These are phyloP conservation scores for Tylopilus sp. DNA, from an alignment of 1,284 basidiomycete species.

Conservation along the genomic window DNA sequence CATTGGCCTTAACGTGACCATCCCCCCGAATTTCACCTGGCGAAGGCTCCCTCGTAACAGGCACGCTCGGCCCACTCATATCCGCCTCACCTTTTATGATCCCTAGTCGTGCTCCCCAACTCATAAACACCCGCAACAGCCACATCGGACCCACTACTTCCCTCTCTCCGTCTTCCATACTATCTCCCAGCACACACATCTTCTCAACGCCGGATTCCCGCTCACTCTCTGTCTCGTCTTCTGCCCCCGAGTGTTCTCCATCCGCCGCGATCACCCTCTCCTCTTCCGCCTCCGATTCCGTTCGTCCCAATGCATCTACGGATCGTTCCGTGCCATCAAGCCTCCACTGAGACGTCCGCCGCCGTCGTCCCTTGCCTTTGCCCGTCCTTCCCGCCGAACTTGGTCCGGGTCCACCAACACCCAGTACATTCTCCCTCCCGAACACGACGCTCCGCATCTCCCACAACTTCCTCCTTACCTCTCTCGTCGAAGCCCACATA, in stretches of 20 bases:
- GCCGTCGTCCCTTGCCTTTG: slow-evolving; percentile 24
- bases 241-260: slow-evolving; percentile 25
- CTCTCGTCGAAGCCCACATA: slow-evolving; percentile 61
- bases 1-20: slow-evolving; percentile 2
- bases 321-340: slow-evolving; percentile 56
- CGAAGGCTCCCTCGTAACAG: slow-evolving; percentile 25
- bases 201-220: slow-evolving; percentile 20
- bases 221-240: slow-evolving; percentile 38
- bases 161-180: slow-evolving; percentile 49
- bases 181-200: slow-evolving; percentile 19
- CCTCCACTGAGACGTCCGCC: slow-evolving; percentile 55
- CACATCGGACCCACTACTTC: slow-evolving; percentile 66
- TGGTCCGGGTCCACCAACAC: slow-evolving; percentile 11
- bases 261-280: slow-evolving; percentile 41
- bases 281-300: slow-evolving; percentile 72
- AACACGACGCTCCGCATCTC: slow-evolving; percentile 48
- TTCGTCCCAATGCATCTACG: slow-evolving; percentile 65
- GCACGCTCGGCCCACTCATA: slow-evolving; percentile 16
- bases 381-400: slow-evolving; percentile 37
- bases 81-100: slow-evolving; percentile 27
- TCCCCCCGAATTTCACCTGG: slow-evolving; percentile 13
- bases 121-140: slow-evolving; percentile 69
- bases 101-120: slow-evolving; percentile 55
- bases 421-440: slow-evolving; percentile 26
- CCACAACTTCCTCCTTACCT: slow-evolving; percentile 60